These are phyloP conservation scores for Jackrogersella multiformis DNA, from an alignment of 495 filamentous ascomycete genomes.

Conservation along the genomic window DNA sequence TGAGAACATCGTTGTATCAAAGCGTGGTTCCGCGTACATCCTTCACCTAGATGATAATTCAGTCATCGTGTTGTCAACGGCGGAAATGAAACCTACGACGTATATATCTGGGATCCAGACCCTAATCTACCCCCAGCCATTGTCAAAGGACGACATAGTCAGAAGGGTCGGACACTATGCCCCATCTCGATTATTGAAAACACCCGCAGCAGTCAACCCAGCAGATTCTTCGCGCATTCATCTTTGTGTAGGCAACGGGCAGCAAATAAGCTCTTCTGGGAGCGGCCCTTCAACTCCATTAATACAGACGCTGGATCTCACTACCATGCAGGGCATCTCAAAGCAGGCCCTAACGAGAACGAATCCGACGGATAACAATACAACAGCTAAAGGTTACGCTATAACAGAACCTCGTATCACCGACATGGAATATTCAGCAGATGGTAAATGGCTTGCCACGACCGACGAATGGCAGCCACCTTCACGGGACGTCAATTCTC, in stretches of 20 bases:
- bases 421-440: constrained; percentile 73
- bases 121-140: constrained; percentile 52
- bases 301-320: constrained; percentile 83
- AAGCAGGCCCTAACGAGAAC: constrained; percentile 89
- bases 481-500: constrained; percentile 64
- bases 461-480: constrained; percentile 89
- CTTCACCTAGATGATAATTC: constrained; percentile 91
- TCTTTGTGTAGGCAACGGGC: constrained; percentile 59
- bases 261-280: constrained; percentile 51
- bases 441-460: constrained; percentile 91
- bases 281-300: constrained; percentile 55
- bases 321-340: constrained; percentile 73
- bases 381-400: constrained; percentile 71
- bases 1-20: constrained; percentile 83
- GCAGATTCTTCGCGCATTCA: constrained; percentile 52
- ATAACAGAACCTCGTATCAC: constrained; percentile 79
- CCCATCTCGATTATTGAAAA: constrained; percentile 41
- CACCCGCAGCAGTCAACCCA: constrained; percentile 49
- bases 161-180: constrained; percentile 45
- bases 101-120: constrained; percentile 86
- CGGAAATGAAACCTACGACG: constrained; percentile 80
- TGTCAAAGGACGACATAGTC: constrained; percentile 54
- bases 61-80: constrained; percentile 84
- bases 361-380: constrained; percentile 81
- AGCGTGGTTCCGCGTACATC: constrained; percentile 78